Evolutionary conservation across 345 rosid species (phyloP).

Genomic region (Zanthoxylum bungeanum): DNA sequence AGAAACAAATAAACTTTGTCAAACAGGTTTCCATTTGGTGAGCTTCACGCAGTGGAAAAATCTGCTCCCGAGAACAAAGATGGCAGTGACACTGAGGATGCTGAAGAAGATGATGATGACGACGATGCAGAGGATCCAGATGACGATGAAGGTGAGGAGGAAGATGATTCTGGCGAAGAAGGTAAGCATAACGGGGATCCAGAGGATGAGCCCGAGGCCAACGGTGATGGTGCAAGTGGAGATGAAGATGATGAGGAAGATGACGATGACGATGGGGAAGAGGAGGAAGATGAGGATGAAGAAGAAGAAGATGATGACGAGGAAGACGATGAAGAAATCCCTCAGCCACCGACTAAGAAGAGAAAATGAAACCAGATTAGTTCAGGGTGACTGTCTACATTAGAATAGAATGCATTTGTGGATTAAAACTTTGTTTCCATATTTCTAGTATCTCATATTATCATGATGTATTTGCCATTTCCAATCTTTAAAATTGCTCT

Average conservation of each 20-base stretch:
- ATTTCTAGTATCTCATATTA: too few relatives aligned
- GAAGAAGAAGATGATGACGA: slow-evolving; percentile 38
- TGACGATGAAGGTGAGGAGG: slow-evolving; percentile 40
- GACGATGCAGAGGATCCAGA: slow-evolving; percentile 41
- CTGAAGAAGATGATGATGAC: slow-evolving; percentile 40
- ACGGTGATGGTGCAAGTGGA: slow-evolving; percentile 37
- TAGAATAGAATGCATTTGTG: slow-evolving; percentile 11
- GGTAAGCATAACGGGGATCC: slow-evolving; percentile 39
- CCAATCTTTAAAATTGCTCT: background rate
- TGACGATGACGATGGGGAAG: slow-evolving; percentile 21
- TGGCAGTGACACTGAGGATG: slow-evolving; percentile 53
- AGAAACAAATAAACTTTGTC: background rate
- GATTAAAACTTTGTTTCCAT: slow-evolving; percentile 13
- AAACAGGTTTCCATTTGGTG: slow-evolving; percentile 43
- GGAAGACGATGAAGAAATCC: slow-evolving; percentile 42
- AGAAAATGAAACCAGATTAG: slow-evolving; percentile 38
- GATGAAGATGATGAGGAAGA: slow-evolving; percentile 44
- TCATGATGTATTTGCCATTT: too few relatives aligned
- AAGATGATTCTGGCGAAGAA: slow-evolving; percentile 34
- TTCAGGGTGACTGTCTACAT: slow-evolving; percentile 9
- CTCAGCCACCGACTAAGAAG: slow-evolving; percentile 61
- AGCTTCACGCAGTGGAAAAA: slow-evolving; percentile 33
- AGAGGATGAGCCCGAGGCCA: slow-evolving; percentile 44
- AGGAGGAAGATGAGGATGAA: slow-evolving; percentile 13
- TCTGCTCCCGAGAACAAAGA: slow-evolving; percentile 43